Evolutionary conservation across 352 stramenopile genomes (phyloP).

Genomic region (Stephanocyclus meneghinianus): DNA sequence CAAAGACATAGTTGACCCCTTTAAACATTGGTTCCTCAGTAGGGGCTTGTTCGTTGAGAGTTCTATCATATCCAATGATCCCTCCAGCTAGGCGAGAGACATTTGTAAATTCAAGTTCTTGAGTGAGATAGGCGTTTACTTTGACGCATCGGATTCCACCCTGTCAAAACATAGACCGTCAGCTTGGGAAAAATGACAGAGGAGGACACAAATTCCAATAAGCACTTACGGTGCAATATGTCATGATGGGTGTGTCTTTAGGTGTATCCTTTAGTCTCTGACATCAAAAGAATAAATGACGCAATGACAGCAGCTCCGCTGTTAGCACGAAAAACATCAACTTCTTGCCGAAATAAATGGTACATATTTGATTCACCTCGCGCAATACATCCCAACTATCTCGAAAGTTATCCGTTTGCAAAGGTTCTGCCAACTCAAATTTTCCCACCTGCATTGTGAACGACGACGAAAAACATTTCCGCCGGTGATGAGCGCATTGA

Average conservation of each 20-base stretch:
- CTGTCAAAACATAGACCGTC: not conserved
- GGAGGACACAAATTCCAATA: not conserved
- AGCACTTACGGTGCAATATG: conserved; percentile 84
- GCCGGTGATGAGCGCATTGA: not conserved
- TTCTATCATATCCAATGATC: conserved; percentile 85
- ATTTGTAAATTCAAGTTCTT: conserved; percentile 86
- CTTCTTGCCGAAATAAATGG: not conserved
- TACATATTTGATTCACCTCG: conserved; percentile 31
- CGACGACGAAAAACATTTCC: not conserved
- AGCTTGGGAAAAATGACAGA: not conserved
- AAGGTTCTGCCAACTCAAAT: conserved; percentile 84
- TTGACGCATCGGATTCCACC: conserved; percentile 86
- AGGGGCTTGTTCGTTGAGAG: conserved; percentile 60
- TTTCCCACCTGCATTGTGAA: conserved; percentile 60
- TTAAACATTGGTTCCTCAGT: conserved; percentile 84
- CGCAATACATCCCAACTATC: conserved; percentile 85
- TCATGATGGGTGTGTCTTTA: conserved; percentile 85
- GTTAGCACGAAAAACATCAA: no score
- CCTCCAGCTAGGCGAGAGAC: conserved; percentile 84
- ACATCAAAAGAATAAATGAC: not conserved
- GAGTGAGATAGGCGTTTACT: conserved; percentile 81
- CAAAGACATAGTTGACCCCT: conserved; percentile 87
- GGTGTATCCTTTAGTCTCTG: conserved; percentile 74
- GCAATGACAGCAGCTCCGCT: not conserved
- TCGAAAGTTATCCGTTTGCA: conserved; percentile 85